Evolutionary conservation across 1,139 yeast species (phyloP), one percentile per base, ranked within the genome.

Genomic region (Debaryomycetaceae sp.): DNA sequence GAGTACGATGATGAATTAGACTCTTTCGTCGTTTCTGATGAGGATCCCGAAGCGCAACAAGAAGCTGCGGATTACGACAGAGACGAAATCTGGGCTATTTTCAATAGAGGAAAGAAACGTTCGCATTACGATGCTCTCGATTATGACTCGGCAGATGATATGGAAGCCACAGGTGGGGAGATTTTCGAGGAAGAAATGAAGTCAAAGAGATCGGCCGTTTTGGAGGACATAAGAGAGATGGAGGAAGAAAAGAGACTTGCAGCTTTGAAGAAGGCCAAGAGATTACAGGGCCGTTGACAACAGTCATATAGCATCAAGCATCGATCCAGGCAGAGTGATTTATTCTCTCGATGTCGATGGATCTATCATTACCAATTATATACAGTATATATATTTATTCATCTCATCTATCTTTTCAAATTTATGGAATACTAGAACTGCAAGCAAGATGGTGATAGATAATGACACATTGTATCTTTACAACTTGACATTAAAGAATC

Each of bases 91-190:
- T 89, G 97, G 96, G 81, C 83, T 34, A 78, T 91, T 64, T 87
- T 90, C 63, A 85, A 83, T 58, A 75, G 81, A 44, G 88, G 90
- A 3, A 76, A 76, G 51, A 70, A 75, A 45, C 65, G 84, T 38
- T 57, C 70, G 1, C 66, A 72, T 41, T 71, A 70, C 49, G 66
- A 68, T 34, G 63, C 70, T 37, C 73, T 73, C 49, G 81, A 77
- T 46, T 60, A 59, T 40, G 74, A 77, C 42, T 84, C 82, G 45
- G 82, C 83, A 43, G 72, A 67, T 37, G 95, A 87, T 57, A 91
- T 91, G 97, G 97, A 91, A 59, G 97, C 97, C 6, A 85, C 95
- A 1, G 97, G 97, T 20, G 83, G 83, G 27, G 97, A 91, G 53
- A 81, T 91, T 36, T 68, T 89, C 38, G 87, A 80, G 44, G 98